Evolutionary conservation across 768 basidiomycete genomes (phyloP), one percentile per base, ranked within the genome.

Genomic region (Nidularia pulvinata): DNA sequence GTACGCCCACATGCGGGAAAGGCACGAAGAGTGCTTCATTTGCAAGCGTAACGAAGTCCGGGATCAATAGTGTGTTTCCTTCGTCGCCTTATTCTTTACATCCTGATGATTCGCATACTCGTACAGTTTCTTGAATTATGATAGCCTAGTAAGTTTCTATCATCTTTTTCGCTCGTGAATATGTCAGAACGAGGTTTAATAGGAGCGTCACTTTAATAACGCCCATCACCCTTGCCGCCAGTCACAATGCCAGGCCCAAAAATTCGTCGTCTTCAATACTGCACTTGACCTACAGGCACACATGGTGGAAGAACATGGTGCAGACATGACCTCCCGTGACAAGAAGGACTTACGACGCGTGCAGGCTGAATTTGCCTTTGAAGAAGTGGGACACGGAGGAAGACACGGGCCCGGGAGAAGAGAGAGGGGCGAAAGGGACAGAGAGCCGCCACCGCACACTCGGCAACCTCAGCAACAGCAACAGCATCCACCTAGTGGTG

Each of bases 11-110:
- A 92, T 98, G 88, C 84, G 95, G 49, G 88, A 95, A 64, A 78
- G 76, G 48, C 96, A 99, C 70, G 96, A 99, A 69, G 95, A 98
- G 63, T 98, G 96, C 66, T 97, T 97, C 60, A 69, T 99, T 11
- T 99, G 97, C 69, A 93, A 93, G 65, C 80, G 89, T 32, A 82
- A 88, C 52, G 93, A 88, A 6, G 60, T 91, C 39, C 76, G 81
- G 58, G 85, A 95, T 68, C 85, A 94, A 71, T 95, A 97, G 93
- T 97, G 62, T 64, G 93, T 81, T 11, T 30, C 14, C 35, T 56
- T 44, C 5, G 36, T 19, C 9, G 36, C 19, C 9, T 30, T 25
- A 33, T 55, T 22, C 50, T 43, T 32, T 34, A 13, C 34, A 14
- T 7, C 22, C 33, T 33, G n/a, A 34, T 46, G 39, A 52, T 46